Evolutionary conservation across 2,329 filamentous ascomycete species (phyloP).

Genomic region (Sclerotinia borealis): DNA sequence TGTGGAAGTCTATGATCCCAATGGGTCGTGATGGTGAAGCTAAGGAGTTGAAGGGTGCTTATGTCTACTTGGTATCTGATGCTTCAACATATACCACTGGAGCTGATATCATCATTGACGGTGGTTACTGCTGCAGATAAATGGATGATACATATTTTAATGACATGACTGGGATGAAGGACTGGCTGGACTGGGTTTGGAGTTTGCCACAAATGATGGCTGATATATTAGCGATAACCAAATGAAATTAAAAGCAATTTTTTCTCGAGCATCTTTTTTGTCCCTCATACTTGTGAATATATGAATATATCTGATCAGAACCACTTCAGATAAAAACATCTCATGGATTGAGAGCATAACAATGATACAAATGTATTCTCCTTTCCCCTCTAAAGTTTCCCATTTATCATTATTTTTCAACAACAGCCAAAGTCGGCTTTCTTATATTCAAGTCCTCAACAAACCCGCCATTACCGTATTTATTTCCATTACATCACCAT

Average conservation of each 20-base stretch:
- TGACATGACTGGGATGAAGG: background rate
- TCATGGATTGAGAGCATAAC: no score
- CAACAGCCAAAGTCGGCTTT: no score
- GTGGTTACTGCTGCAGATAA: constrained; percentile 36
- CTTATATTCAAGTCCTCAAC: no score
- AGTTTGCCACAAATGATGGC: constrained; percentile 1
- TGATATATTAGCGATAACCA: background rate
- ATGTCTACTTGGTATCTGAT: constrained; percentile 43
- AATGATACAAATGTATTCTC: no score
- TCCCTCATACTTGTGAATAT: no score
- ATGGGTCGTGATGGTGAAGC: constrained; percentile 54
- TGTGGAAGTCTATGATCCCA: constrained; percentile 56
- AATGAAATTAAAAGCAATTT: background rate
- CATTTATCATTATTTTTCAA: no score
- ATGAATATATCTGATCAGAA: no score
- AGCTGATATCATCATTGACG: constrained; percentile 44
- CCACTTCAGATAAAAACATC: background rate
- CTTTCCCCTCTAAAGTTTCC: no score
- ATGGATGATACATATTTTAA: constrained; percentile 4
- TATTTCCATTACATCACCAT: no score
- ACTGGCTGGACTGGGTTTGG: background rate
- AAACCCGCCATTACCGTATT: no score
- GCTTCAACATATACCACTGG: constrained; percentile 44
- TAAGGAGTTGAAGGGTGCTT: constrained; percentile 56
- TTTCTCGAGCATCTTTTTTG: background rate